Evolutionary conservation across 805 yeast genomes (phyloP), one percentile per base, ranked within the genome.

Genomic region (Tetrapisispora nanseiensis): DNA sequence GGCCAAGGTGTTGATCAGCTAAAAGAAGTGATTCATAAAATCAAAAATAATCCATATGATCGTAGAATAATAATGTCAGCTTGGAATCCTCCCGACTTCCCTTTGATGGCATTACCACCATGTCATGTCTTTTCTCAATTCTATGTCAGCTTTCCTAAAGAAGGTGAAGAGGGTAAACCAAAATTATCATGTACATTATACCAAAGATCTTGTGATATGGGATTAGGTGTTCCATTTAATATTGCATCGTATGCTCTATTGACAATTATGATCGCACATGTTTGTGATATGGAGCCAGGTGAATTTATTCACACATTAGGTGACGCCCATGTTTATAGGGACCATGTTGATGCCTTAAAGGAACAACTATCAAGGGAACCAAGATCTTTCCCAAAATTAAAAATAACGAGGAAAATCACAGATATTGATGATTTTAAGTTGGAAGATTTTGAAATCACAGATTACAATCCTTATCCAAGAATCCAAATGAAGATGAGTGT

Each of bases 181-280:
- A 78, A 72, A 54, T 72, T 92, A 43, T 83, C 92, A 11, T 92
- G 98, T 61, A 75, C 82, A 45, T 69, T 92, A 68, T 92, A 92
- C 64, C 99, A 92, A 67, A 76, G 99, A 55, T 84, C 95, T n/a
- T 90, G 97, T 64, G 99, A 92, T 59, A 89, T 92, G 96, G 99
- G 99, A 0, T 74, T 92, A n/a, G 99, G 99, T 12, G 97, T 92
- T 19, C 99, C 99, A 1, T 92, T 92, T 65, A 92, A 92, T 60
- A 92, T 92, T 56, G 98, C 99, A 0, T 86, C 97, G 0, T 92
- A 92, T 59, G 95, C 98, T 0, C 68, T 92, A 42, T 70, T 92
- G 47, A 89, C 97, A 2, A 81, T 76, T 53, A 90, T 92, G 97
- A 82, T 92, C 49, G 98, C 99, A 2, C 86, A 85, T 47, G 82